Percentiles rank a stretch among this genome's conserved stretches.
Conservation (phyloP, 768 basidiomycete genomes). For the Daedaleopsis nitida region DNA sequence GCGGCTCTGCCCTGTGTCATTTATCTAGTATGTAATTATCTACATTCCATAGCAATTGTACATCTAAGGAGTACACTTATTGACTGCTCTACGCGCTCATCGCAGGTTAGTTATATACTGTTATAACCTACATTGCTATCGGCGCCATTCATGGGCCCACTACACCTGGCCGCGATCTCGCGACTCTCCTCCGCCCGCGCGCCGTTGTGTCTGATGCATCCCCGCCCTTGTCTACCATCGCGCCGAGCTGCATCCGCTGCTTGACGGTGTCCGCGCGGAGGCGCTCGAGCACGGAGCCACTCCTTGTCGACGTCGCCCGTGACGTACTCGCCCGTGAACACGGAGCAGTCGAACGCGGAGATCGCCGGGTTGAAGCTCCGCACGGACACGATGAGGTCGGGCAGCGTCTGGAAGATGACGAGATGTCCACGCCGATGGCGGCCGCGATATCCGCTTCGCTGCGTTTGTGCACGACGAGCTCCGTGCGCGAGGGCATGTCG, state of each 20-base stretch:
- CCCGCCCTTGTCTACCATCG: conserved; percentile 24
- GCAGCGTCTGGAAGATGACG: conserved; percentile 92
- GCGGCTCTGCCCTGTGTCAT: too few relatives aligned
- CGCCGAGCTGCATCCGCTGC: conserved; percentile 32
- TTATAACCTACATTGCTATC: conserved; percentile 80
- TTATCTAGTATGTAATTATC: too few relatives aligned
- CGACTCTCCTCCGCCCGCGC: conserved; percentile 19
- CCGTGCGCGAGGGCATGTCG: conserved; percentile 96
- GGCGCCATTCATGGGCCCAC: conserved; percentile 56
- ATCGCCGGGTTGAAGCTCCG: conserved; percentile 81
- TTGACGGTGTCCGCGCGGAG: conserved; percentile 84
- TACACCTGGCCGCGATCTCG: conserved; percentile 34
- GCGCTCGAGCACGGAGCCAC: conserved; percentile 78
- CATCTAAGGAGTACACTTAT: conserved; percentile 1
- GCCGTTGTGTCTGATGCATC: conserved; percentile 22
- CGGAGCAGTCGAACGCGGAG: conserved; percentile 88
- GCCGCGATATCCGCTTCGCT: conserved; percentile 69
- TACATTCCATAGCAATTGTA: too few relatives aligned
- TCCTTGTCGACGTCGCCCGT: conserved; percentile 88
- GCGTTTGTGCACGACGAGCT: conserved; percentile 86
- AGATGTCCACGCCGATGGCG: conserved; percentile 92
- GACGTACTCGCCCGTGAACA: conserved; percentile 96
- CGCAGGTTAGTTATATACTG: conserved; percentile 69
- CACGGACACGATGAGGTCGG: conserved; percentile 85
- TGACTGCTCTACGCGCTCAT: too few relatives aligned